Percentiles rank a stretch among this genome's conserved stretches.
Conservation (phyloP, 352 stramenopile species). For the Blastocystis sp. region DNA sequence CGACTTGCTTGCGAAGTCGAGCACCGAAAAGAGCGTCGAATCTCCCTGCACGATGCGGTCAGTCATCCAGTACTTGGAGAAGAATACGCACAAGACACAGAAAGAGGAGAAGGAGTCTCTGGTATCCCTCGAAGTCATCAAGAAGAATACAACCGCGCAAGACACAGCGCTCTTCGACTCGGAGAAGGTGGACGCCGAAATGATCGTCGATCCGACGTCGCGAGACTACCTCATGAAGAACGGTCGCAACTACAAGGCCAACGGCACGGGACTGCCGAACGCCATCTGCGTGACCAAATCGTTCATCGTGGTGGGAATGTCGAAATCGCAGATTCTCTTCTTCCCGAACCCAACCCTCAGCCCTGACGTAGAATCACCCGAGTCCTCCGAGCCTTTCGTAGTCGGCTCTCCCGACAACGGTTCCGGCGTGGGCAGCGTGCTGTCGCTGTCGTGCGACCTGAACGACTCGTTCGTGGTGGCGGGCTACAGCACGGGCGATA, state of each 20-base stretch:
- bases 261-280: slow-evolving; percentile 43
- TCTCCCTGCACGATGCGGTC: not conserved
- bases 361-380: not conserved
- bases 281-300: not conserved
- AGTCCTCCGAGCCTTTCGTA: not conserved
- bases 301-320: slow-evolving; percentile 27
- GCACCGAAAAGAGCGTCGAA: not conserved
- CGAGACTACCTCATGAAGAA: slow-evolving; percentile 24
- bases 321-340: slow-evolving; percentile 38
- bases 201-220: not conserved
- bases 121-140: not conserved
- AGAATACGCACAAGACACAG: not conserved
- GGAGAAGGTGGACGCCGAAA: not conserved
- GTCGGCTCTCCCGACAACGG: not conserved
- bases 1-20: slow-evolving; percentile 7
- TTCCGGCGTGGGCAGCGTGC: not conserved
- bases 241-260: slow-evolving; percentile 27
- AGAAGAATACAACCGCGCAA: not conserved
- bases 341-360: not conserved
- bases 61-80: slow-evolving; percentile 13
- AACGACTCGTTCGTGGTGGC: not conserved
- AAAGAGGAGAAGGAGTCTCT: not conserved
- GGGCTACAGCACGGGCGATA: slow-evolving; percentile 6
- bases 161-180: not conserved
- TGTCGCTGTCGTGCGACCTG: slow-evolving; percentile 12